These are phyloP conservation scores for Tylopilus sp. DNA, from an alignment of 768 basidiomycete species.

Conservation along the genomic window DNA sequence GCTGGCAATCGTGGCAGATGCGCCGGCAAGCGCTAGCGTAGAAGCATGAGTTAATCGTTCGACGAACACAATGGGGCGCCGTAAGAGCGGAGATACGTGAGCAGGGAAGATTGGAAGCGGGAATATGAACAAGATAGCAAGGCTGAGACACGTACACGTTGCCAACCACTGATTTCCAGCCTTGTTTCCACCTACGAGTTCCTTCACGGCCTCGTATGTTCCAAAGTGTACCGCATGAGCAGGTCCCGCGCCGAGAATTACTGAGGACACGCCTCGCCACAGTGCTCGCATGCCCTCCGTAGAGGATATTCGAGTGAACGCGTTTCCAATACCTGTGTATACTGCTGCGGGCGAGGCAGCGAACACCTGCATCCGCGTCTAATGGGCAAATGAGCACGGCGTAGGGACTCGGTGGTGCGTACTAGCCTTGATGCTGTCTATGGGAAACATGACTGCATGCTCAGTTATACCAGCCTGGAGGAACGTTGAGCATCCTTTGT, in stretches of 20 bases:
- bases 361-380: slow-evolving; percentile 99
- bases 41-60: slow-evolving; percentile 13
- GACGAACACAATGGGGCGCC: not conserved
- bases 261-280: slow-evolving; percentile 96
- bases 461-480: slow-evolving; percentile 96
- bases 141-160: slow-evolving; percentile 61
- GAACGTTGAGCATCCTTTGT: slow-evolving; percentile 14
- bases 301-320: slow-evolving; percentile 87
- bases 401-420: not conserved
- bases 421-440: slow-evolving; percentile 96
- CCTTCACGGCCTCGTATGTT: slow-evolving; percentile 91
- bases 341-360: slow-evolving; percentile 80
- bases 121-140: not conserved
- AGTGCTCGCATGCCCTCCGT: slow-evolving; percentile 89
- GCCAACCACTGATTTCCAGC: slow-evolving; percentile 79
- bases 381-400: slow-evolving; percentile 1
- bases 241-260: slow-evolving; percentile 94
- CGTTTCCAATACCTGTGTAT: slow-evolving; percentile 88
- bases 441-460: slow-evolving; percentile 97
- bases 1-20: slow-evolving; percentile 88
- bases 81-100: not conserved
- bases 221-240: slow-evolving; percentile 99
- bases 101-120: slow-evolving; percentile 1
- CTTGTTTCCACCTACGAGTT: slow-evolving; percentile 82
- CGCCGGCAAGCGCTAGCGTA: slow-evolving; percentile 79